Conservation (phyloP, 371 early-diverging fungal species). For the Rhizomucor pusillus region DNA sequence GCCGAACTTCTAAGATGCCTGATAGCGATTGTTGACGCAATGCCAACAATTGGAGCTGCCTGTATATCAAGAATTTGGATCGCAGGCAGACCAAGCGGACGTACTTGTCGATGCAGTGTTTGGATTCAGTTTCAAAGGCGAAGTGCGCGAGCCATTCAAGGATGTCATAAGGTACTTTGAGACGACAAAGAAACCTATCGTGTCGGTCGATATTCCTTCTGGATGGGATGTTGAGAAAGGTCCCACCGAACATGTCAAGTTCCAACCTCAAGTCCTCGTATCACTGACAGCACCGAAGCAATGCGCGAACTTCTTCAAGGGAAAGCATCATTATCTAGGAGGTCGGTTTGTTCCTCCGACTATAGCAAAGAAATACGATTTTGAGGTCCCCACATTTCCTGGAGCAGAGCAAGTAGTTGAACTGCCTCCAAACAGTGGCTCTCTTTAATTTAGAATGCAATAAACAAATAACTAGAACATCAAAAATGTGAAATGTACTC, state of each 20-base stretch:
- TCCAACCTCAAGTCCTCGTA: slow-evolving; percentile 77
- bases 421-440: slow-evolving; percentile 3
- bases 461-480: not conserved
- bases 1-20: not conserved
- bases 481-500: not conserved
- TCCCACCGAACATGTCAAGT: slow-evolving; percentile 37
- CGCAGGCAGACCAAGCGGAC: slow-evolving; percentile 40
- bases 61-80: slow-evolving; percentile 43
- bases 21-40: slow-evolving; percentile 65
- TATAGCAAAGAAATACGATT: slow-evolving; percentile 57
- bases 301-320: slow-evolving; percentile 66
- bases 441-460: not conserved
- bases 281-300: slow-evolving; percentile 91
- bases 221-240: slow-evolving; percentile 93
- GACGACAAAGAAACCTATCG: slow-evolving; percentile 55
- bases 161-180: slow-evolving; percentile 56
- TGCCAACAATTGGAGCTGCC: slow-evolving; percentile 68
- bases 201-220: slow-evolving; percentile 90
- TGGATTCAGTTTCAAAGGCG: slow-evolving; percentile 87
- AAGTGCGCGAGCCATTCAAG: slow-evolving; percentile 79
- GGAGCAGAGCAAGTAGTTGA: slow-evolving; percentile 63
- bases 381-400: slow-evolving; percentile 65
- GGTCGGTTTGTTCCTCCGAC: slow-evolving; percentile 83
- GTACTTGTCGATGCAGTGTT: slow-evolving; percentile 89
- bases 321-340: slow-evolving; percentile 82